Percentiles rank a stretch among this genome's conserved stretches.
Evolutionary conservation across 176 grass and related monocot genomes (phyloP).

Genomic region (Musa acuminata): DNA sequence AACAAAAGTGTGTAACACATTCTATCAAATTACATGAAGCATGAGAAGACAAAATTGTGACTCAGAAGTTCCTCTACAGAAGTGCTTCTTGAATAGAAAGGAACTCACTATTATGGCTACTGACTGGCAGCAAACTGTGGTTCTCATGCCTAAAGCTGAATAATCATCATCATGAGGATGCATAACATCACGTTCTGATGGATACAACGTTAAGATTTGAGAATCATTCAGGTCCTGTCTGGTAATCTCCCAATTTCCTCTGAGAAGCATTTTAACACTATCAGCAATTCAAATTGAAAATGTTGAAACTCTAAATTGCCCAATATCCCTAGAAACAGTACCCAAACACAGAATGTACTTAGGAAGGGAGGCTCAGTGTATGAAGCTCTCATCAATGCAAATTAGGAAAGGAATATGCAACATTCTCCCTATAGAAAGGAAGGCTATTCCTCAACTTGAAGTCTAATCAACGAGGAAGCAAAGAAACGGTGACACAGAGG

Average conservation of each 20-base stretch:
- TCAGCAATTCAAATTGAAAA: not conserved
- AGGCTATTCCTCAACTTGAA: too few relatives aligned
- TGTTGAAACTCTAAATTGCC: not conserved
- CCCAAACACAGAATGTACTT: not conserved
- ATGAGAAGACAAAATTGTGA: not conserved
- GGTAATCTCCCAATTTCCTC: constrained; percentile 72
- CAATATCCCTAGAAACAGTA: not conserved
- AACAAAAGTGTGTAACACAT: constrained; percentile 3
- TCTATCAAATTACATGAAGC: constrained; percentile 10
- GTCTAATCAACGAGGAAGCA: too few relatives aligned
- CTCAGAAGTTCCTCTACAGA: not conserved
- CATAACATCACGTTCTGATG: constrained; percentile 40
- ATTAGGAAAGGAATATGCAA: too few relatives aligned
- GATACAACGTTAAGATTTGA: constrained; percentile 70
- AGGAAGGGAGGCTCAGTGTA: not conserved
- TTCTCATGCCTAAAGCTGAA: constrained; percentile 42
- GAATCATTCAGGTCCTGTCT: constrained; percentile 54
- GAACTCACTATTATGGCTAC: constrained; percentile 57
- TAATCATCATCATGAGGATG: constrained; percentile 40
- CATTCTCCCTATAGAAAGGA: too few relatives aligned
- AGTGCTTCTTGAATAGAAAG: not conserved
- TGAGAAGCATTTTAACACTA: constrained; percentile 1
- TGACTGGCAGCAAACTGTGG: constrained; percentile 46
- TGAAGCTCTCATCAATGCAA: not conserved
- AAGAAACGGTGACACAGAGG: too few relatives aligned